Evolutionary conservation across 331 rosid species (phyloP).

Genomic region (Dryas integrifolia): DNA sequence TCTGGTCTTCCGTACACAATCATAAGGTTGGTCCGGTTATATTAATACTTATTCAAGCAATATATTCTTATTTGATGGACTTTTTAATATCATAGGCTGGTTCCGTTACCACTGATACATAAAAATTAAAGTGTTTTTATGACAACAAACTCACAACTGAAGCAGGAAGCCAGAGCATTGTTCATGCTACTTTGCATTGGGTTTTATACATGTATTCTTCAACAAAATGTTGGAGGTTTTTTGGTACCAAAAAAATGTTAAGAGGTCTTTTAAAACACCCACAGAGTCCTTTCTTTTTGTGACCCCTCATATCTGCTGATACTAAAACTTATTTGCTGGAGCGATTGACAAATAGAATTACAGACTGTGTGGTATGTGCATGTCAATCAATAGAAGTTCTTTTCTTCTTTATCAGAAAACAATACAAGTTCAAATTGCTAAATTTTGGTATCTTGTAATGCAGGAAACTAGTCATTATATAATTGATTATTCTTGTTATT

Average conservation of each 20-base stretch:
- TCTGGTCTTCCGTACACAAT: constrained; percentile 81
- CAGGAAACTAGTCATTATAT: background rate
- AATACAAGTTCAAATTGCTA: background rate
- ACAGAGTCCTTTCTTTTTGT: background rate
- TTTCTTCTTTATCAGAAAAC: background rate
- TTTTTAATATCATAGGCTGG: background rate
- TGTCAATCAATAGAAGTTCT: background rate
- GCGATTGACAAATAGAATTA: background rate
- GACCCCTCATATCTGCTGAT: background rate
- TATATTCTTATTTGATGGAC: background rate
- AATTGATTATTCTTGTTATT: background rate
- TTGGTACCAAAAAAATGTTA: too few species aligned
- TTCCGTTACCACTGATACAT: background rate
- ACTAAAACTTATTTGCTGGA: background rate
- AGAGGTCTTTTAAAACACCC: background rate
- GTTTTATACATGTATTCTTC: background rate
- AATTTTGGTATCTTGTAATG: background rate
- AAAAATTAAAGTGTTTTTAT: background rate
- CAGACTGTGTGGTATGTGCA: background rate
- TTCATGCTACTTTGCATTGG: background rate
- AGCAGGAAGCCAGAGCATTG: background rate
- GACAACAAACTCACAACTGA: background rate
- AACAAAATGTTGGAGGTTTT: background rate
- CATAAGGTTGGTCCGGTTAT: constrained; percentile 52
- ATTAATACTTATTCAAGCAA: constrained; percentile 1